phyloP scores from a whole-genome alignment of 176 grass and related monocot genomes.

The Poa annua region DNA sequence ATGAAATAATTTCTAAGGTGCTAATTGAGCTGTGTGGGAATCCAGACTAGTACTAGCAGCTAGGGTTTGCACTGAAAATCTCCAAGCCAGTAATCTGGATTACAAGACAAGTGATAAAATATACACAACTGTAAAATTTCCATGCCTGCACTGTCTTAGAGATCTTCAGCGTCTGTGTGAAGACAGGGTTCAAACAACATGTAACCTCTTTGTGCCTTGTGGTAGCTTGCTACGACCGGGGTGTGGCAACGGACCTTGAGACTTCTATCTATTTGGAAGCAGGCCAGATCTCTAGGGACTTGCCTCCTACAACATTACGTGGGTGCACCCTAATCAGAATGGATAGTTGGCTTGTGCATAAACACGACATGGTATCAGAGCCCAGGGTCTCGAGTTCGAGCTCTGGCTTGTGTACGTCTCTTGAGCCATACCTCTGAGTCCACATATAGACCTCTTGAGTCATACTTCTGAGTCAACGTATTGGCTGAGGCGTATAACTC shows the following conservation, averaged over 20 bases:
- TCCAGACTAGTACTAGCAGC: not conserved
- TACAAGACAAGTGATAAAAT: not conserved
- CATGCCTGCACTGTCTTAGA: not conserved
- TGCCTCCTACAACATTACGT: too few relatives aligned
- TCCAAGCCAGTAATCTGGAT: not conserved
- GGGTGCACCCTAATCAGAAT: not conserved
- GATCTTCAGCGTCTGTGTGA: not conserved
- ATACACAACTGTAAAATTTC: not conserved
- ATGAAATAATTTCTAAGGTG: constrained; percentile 1
- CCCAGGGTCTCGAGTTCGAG: too few relatives aligned
- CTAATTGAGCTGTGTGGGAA: not conserved
- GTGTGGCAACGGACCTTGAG: not conserved
- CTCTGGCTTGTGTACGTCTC: too few relatives aligned
- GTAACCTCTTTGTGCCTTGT: not conserved
- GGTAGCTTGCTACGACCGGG: not conserved
- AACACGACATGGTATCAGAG: too few relatives aligned
- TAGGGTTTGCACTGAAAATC: not conserved
- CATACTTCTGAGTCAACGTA: too few relatives aligned
- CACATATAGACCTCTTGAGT: too few relatives aligned
- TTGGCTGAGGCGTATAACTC: too few relatives aligned
- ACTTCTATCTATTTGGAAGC: not conserved
- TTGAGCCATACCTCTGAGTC: too few relatives aligned
- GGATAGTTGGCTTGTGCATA: not conserved
- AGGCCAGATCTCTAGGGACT: not conserved
- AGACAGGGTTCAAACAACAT: not conserved